These are phyloP conservation scores for Tetracladium setigerum DNA, from an alignment of 495 filamentous ascomycete species.

Conservation along the genomic window DNA sequence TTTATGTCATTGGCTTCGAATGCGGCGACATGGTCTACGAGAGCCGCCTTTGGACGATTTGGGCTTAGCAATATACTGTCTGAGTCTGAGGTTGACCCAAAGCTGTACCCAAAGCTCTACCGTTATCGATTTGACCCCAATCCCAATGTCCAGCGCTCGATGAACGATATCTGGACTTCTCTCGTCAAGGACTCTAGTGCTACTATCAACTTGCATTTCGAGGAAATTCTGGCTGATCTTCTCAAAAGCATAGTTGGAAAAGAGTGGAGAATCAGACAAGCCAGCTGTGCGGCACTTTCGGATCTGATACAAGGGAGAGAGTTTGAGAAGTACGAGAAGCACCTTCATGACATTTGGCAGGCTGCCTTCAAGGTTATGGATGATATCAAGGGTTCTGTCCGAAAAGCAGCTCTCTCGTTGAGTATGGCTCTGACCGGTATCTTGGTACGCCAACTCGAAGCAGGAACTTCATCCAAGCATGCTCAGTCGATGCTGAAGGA, in stretches of 20 bases:
- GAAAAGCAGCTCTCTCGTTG: conserved; percentile 69
- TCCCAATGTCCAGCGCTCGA: conserved; percentile 80
- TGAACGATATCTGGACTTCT: conserved; percentile 96
- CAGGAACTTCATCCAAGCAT: conserved; percentile 60
- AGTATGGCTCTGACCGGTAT: conserved; percentile 76
- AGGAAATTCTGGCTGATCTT: conserved; percentile 77
- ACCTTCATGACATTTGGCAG: conserved; percentile 77
- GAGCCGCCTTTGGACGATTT: conserved; percentile 90
- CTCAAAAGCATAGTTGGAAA: conserved; percentile 77
- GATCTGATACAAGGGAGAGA: conserved; percentile 73
- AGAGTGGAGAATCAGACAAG: conserved; percentile 89
- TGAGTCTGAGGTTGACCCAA: conserved; percentile 81
- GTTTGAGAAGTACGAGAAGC: conserved; percentile 71
- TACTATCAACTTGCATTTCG: conserved; percentile 69
- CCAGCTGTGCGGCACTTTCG: conserved; percentile 81
- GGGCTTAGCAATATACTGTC: conserved; percentile 87
- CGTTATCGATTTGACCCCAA: conserved; percentile 94
- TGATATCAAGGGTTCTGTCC: conserved; percentile 89
- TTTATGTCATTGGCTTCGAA: conserved; percentile 96
- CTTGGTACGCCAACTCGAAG: conserved; percentile 78
- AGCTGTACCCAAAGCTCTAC: conserved; percentile 90
- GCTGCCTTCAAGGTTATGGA: conserved; percentile 80
- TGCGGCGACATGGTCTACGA: conserved; percentile 90
- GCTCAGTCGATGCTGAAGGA: conserved; percentile 71
- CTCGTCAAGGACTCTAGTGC: conserved; percentile 75